Percentiles rank a stretch among this genome's conserved stretches.
Evolutionary conservation across 768 basidiomycete species (phyloP).

Genomic region (Boletellus ananas): DNA sequence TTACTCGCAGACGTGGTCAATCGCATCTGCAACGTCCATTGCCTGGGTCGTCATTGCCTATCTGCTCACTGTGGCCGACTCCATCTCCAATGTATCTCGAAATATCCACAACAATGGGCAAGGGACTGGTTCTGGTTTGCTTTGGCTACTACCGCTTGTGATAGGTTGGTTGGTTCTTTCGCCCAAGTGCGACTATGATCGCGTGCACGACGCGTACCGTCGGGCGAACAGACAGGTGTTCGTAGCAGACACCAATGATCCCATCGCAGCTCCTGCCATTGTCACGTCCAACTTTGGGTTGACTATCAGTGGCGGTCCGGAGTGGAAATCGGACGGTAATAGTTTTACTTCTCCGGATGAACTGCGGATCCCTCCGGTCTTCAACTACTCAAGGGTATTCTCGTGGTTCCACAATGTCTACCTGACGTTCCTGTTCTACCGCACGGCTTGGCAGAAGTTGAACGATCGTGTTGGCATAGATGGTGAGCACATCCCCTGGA

Average conservation of each 20-base stretch:
- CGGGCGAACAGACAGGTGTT: slow-evolving; percentile 11
- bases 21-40: slow-evolving; percentile 38
- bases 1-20: slow-evolving; percentile 39
- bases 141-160: slow-evolving; percentile 42
- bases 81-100: slow-evolving; percentile 12
- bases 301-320: slow-evolving; percentile 6
- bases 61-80: slow-evolving; percentile 16
- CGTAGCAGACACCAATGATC: background rate
- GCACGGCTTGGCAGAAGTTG: slow-evolving; percentile 11
- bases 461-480: slow-evolving; percentile 3
- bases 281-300: slow-evolving; percentile 10
- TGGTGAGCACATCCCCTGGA: background rate
- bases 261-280: background rate
- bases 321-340: background rate
- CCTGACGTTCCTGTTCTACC: slow-evolving; percentile 15
- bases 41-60: slow-evolving; percentile 45
- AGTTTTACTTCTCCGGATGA: slow-evolving; percentile 22
- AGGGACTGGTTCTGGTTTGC: slow-evolving; percentile 39
- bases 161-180: slow-evolving; percentile 41
- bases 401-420: slow-evolving; percentile 20
- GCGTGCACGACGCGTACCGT: slow-evolving; percentile 22
- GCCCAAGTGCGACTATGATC: slow-evolving; percentile 35
- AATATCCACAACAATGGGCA: slow-evolving; percentile 34
- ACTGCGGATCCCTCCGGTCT: slow-evolving; percentile 22
- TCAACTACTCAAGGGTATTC: slow-evolving; percentile 22